Conservation (phyloP, 257 asterid genomes). For the Solanum neorickii region DNA sequence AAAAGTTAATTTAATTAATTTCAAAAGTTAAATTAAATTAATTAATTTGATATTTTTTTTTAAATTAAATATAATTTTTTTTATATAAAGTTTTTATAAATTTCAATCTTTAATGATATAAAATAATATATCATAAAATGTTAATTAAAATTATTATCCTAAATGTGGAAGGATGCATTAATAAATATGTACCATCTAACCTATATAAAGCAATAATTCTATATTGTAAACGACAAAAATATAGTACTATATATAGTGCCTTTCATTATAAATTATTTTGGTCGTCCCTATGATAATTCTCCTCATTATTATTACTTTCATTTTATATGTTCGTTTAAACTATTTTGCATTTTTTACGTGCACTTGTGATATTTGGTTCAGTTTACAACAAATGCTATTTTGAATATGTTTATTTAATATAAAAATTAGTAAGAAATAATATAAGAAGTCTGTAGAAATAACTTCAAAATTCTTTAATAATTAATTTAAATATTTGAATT, state of each 20-base stretch:
- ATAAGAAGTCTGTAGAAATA: not conserved
- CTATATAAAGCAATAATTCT: not conserved
- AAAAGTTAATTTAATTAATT: too few relatives aligned
- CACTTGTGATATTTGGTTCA: not conserved
- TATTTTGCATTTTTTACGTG: not conserved
- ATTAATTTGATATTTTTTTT: too few relatives aligned
- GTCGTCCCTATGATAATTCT: not conserved
- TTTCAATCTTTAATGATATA: too few relatives aligned
- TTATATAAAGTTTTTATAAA: too few relatives aligned
- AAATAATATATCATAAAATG: too few relatives aligned
- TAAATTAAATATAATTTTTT: too few relatives aligned
- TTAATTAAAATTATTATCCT: too few relatives aligned
- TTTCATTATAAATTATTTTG: not conserved
- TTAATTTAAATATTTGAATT: not conserved
- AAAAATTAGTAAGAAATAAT: not conserved
- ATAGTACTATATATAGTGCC: not conserved
- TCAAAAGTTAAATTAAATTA: too few relatives aligned
- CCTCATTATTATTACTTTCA: not conserved
- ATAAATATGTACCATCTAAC: not conserved
- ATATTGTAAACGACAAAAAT: not conserved
- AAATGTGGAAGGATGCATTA: too few relatives aligned
- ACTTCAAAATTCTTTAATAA: not conserved
- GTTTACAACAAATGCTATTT: not conserved
- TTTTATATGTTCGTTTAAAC: not conserved
- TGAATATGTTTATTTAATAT: too few relatives aligned